Evolutionary conservation across 768 basidiomycete species (phyloP), one percentile per base, ranked within the genome.

Genomic region (Gloeopeniophorella convolvens): DNA sequence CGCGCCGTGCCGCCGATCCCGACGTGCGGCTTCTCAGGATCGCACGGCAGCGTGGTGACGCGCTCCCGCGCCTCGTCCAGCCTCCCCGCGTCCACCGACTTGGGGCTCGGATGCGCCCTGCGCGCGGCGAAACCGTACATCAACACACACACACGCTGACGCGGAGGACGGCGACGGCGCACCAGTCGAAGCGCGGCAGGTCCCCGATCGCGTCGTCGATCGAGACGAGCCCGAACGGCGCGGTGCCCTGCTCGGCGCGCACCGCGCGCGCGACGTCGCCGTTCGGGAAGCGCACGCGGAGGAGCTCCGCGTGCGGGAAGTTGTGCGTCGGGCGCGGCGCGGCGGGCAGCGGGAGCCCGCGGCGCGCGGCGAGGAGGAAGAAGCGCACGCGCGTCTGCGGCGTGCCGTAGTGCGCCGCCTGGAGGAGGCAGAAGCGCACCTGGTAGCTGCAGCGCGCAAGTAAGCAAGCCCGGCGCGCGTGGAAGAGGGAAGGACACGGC

Each of bases 111-210:
- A 24, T 61, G 49, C 34, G 45, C 48, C 63, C 52, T 54, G 20
- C 3, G 8, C 2, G 12, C n/a, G 9, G 1, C 34, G 12, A 33
- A 26, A 5, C 13, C 12, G 15, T 12, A 12, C 10, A 21, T 27
- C 24, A 34, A 3, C 2, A 13, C 4, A n/a, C n/a, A n/a, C n/a
- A n/a, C n/a, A n/a, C n/a, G n/a, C n/a, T n/a, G n/a, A n/a, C n/a
- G n/a, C n/a, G n/a, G n/a, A n/a, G n/a, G n/a, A n/a, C n/a, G n/a
- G n/a, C n/a, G 33, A 11, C n/a, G 20, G 16, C 70, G 8, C 60
- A 87, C 89, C 86, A 90, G 49, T 91, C 83, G 62, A 83, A 91
- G 3, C 64, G 72, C 3, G 77, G 80, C 8, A 91, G 68, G 61
- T 91, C 89, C 3, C 73, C 68, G 42, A 90, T 87, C 1, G 88